phyloP scores from a whole-genome alignment of 495 filamentous ascomycete genomes.

The Aspergillus olivimuriae region DNA sequence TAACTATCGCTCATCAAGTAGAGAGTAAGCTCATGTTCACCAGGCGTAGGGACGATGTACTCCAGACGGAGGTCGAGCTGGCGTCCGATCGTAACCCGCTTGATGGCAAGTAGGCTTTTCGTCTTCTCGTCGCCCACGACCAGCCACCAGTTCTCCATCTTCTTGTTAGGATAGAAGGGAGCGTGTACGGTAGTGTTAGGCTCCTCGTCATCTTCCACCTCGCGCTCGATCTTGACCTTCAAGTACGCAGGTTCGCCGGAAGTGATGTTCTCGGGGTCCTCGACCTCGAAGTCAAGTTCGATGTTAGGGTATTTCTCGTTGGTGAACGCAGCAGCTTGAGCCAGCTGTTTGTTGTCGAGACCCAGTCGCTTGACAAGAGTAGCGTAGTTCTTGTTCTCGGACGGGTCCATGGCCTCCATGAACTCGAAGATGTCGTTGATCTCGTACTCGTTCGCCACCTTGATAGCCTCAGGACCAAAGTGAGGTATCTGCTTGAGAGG shows the following conservation, averaged over 20 bases:
- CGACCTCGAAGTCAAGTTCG: conserved; percentile 80
- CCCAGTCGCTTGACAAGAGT: conserved; percentile 68
- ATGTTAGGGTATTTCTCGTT: conserved; percentile 94
- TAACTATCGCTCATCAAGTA: conserved; percentile 98
- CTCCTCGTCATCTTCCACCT: conserved; percentile 70
- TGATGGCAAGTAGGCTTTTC: conserved; percentile 84
- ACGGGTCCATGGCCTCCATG: conserved; percentile 96
- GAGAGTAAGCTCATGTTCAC: conserved; percentile 81
- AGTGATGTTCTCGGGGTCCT: conserved; percentile 70
- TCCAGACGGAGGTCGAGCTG: conserved; percentile 75
- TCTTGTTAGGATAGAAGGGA: conserved; percentile 86
- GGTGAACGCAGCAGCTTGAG: conserved; percentile 89
- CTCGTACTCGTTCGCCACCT: conserved; percentile 73
- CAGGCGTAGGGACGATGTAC: conserved; percentile 78
- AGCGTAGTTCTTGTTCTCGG: conserved; percentile 74
- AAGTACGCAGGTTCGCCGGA: conserved; percentile 78
- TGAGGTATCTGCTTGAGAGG: conserved; percentile 97
- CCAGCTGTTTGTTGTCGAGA: conserved; percentile 74
- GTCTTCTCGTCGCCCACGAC: conserved; percentile 84
- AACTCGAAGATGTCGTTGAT: conserved; percentile 95
- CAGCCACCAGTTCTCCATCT: conserved; percentile 98
- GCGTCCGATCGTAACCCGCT: conserved; percentile 80
- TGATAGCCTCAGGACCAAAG: conserved; percentile 77
- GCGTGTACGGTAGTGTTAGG: conserved; percentile 84
- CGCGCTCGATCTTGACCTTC: conserved; percentile 80